phyloP scores from a whole-genome alignment of 306 rosid species.

The Quercus berberidifolia region DNA sequence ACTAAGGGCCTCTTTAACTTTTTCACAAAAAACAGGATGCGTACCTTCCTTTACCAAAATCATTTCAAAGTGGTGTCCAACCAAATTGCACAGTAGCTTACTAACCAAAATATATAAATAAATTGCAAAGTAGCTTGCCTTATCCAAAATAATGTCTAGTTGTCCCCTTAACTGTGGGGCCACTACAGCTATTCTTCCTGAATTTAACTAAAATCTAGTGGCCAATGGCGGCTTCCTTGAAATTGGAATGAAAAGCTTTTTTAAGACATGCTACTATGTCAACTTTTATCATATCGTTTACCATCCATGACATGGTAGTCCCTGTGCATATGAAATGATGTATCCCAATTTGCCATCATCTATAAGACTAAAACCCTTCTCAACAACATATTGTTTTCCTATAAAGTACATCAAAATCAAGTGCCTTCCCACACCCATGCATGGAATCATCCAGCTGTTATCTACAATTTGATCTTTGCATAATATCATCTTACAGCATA shows the following conservation, averaged over 20 bases:
- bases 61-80: background rate
- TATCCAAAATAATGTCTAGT: background rate
- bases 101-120: background rate
- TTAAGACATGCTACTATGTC: background rate
- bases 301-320: background rate
- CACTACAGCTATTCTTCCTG: background rate
- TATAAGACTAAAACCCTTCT: background rate
- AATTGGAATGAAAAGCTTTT: background rate
- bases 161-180: background rate
- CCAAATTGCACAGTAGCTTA: background rate
- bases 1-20: constrained; percentile 2
- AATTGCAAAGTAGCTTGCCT: background rate
- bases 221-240: background rate
- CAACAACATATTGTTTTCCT: background rate
- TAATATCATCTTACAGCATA: background rate
- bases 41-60: background rate
- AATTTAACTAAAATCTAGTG: background rate
- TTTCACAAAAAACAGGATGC: constrained; percentile 1
- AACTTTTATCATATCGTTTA: background rate
- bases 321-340: background rate
- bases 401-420: background rate
- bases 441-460: background rate
- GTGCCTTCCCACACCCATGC: background rate
- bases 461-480: background rate
- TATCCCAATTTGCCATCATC: background rate